Conservation (phyloP, 345 rosid species). For the Eucalyptus sp. region DNA sequence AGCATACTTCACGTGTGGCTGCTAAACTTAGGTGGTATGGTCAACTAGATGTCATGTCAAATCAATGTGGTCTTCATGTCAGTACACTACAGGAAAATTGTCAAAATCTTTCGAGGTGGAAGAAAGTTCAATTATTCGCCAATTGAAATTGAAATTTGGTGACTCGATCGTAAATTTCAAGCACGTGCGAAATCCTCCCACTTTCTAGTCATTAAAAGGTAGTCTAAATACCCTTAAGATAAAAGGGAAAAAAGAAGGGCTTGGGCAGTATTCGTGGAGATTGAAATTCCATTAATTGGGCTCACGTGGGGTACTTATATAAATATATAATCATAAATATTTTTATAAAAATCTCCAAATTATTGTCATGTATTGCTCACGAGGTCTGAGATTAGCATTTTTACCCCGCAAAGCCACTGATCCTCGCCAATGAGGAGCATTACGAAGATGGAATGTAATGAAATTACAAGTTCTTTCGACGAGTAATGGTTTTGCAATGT, state of each 20-base stretch:
- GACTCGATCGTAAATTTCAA: neutral
- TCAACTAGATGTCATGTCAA: neutral
- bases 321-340: too few relatives aligned
- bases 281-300: neutral
- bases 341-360: neutral
- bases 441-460: neutral
- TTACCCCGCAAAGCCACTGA: accelerated
- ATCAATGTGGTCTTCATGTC: neutral
- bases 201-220: neutral
- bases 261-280: neutral
- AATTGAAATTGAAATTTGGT: neutral
- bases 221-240: neutral
- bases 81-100: neutral
- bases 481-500: neutral
- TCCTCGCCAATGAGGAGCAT: neutral
- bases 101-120: neutral
- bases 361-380: accelerated
- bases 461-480: accelerated
- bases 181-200: neutral
- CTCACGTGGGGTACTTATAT: neutral
- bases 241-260: neutral
- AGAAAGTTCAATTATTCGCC: neutral
- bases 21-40: neutral
- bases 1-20: neutral
- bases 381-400: neutral